Base-by-base conservation (phyloP, 768 basidiomycete genomes). In the Boletus subparvulus region DNA sequence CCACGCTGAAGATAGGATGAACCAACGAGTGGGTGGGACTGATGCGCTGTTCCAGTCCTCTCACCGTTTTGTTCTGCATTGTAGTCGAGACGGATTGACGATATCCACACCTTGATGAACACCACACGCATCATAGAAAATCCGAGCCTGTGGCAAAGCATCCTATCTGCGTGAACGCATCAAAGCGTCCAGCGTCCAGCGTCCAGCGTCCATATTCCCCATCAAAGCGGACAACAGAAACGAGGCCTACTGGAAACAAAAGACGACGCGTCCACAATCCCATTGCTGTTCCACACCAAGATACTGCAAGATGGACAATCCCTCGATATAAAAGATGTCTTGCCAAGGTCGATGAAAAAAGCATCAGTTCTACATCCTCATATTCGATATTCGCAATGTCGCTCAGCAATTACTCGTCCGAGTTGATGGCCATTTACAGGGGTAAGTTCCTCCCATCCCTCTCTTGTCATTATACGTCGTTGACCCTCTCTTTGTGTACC, bases 341-440 rank as follows among this genome's bases (percentile, higher is more conserved):
- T 28, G 6, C 40, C 12, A 43, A 55, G 32, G 55, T 57, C 19
- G 35, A 47, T 42, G 50, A 49, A 41, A 40, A 24, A 6, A 28
- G 5, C 52, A 52, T 40, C 47, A 33, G 12, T 43, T 14, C 53
- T 37, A 33, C 53, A 0, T 40, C 47, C 46, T 47, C 45, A 19
- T 17, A 48, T 51, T 40, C 35, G 28, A 42, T n/a, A 45, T 46
- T 55, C 45, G 7, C 21, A 13, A 65, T 61, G 53, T 37, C 35
- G 24, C 4, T 9, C n/a, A 54, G 14, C 32, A 53, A 41, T 10
- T 45, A 61, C 13, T 9, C 60, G 0, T 45, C 60, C 28, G 59
- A 64, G 35, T 48, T 58, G 49, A 55, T 58, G 46, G 54, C 41
- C 8, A 9, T 10, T 6, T 56, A 46, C 52, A 54, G 9, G 33